These are phyloP conservation scores for Macrophomina phaseolina DNA, from an alignment of 2,329 filamentous ascomycete genomes.

Conservation along the genomic window DNA sequence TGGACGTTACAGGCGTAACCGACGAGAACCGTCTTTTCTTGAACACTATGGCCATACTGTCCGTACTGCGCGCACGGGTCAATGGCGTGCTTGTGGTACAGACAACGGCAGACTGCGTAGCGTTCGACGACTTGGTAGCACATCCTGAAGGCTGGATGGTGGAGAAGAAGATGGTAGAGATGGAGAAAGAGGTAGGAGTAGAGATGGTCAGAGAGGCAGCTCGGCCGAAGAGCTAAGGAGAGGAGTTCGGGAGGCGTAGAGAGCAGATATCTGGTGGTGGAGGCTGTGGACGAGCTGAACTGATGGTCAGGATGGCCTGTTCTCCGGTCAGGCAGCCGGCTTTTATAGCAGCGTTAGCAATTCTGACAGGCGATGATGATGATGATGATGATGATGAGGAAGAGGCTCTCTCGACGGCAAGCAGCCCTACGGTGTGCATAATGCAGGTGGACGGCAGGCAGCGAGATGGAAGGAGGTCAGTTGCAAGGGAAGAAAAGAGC, in stretches of 20 bases:
- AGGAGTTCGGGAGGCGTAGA: neutral
- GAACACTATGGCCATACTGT: conserved; percentile 71
- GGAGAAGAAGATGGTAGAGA: neutral
- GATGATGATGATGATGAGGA: conserved; percentile 3
- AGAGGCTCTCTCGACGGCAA: conserved; percentile 12
- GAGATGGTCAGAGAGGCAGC: neutral
- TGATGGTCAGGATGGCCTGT: conserved; percentile 7
- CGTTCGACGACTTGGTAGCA: conserved; percentile 86
- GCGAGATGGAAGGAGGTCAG: conserved; percentile 20
- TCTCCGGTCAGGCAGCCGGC: conserved; percentile 11
- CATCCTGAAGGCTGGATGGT: conserved; percentile 57
- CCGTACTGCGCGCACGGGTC: conserved; percentile 81
- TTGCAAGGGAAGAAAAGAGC: conserved; percentile 16
- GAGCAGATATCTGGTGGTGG: neutral
- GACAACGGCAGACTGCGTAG: conserved; percentile 84
- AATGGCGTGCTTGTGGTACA: conserved; percentile 86
- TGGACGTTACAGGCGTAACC: conserved; percentile 77
- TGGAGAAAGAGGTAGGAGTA: neutral
- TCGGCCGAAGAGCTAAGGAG: neutral
- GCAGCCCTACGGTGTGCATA: conserved; percentile 28
- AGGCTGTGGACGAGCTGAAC: neutral
- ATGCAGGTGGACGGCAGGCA: conserved; percentile 25
- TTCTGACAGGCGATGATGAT: conserved; percentile 9
- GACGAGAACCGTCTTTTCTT: conserved; percentile 79
- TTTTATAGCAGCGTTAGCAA: conserved; percentile 25